These are phyloP conservation scores for Zasmidium citrigriseum DNA, from an alignment of 2,329 filamentous ascomycete genomes.

Conservation along the genomic window DNA sequence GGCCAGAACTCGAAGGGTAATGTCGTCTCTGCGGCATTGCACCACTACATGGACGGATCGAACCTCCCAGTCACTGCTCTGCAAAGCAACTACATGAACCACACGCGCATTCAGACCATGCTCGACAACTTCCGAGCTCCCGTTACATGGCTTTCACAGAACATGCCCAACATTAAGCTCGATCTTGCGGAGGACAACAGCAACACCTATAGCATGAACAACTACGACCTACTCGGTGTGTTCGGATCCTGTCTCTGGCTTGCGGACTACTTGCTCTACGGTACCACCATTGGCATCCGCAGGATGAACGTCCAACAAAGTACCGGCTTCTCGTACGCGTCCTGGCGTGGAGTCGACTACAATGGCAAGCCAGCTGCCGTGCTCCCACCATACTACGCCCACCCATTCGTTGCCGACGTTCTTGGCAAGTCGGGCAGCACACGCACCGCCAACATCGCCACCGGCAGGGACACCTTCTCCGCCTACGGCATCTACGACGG, in stretches of 20 bases:
- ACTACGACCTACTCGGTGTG: conserved; percentile 10
- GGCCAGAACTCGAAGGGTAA: conserved; percentile 11
- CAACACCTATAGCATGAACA: conserved; percentile 16
- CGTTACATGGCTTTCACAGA: conserved; percentile 12
- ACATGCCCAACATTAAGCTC: conserved; percentile 6
- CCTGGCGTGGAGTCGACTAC: conserved; percentile 12
- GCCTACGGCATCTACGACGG: conserved; percentile 17
- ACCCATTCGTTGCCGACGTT: conserved; percentile 19
- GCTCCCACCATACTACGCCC: conserved; percentile 19
- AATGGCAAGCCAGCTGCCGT: conserved; percentile 13
- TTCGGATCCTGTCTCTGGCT: conserved; percentile 18
- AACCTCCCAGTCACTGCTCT: conserved; percentile 3
- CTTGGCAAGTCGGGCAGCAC: conserved; percentile 14
- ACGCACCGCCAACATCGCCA: conserved; percentile 9
- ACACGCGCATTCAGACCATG: conserved; percentile 11
- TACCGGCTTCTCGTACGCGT: conserved; percentile 16
- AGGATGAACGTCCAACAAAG: conserved; percentile 20
- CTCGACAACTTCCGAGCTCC: conserved; percentile 11
- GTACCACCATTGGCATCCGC: conserved; percentile 10
- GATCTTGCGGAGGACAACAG: conserved; percentile 17
- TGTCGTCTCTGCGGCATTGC: conserved; percentile 5
- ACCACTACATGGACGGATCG: conserved; percentile 18
- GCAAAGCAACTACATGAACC: conserved; percentile 19
- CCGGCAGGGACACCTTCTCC: conserved; percentile 13
- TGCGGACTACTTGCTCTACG: conserved; percentile 18